These are phyloP conservation scores for Sedum album DNA, from an alignment of 164 flowering plant species.

Conservation along the genomic window DNA sequence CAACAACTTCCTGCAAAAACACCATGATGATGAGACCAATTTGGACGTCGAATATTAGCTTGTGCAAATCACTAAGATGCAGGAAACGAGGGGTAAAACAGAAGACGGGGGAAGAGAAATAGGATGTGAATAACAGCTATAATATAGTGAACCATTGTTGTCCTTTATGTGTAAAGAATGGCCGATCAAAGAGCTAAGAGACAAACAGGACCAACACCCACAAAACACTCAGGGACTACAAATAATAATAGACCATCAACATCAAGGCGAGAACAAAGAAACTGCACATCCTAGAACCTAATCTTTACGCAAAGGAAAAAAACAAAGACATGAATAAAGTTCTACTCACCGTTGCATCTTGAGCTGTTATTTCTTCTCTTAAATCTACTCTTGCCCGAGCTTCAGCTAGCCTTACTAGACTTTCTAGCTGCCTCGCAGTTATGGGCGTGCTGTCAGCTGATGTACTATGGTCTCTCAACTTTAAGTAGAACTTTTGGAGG, in stretches of 20 bases:
- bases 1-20: constrained; percentile 82
- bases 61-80: not conserved
- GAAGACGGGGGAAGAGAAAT: too few species aligned
- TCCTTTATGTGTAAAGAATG: too few species aligned
- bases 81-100: too few species aligned
- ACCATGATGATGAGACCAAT: not conserved
- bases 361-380: constrained; percentile 82
- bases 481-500: constrained; percentile 76
- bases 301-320: not conserved
- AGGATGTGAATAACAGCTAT: too few species aligned
- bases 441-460: constrained; percentile 95
- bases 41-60: not conserved
- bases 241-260: too few species aligned
- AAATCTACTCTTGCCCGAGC: constrained; percentile 94
- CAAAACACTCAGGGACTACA: too few species aligned
- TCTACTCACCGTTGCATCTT: constrained; percentile 77
- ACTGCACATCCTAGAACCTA: not conserved
- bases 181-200: too few species aligned
- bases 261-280: too few species aligned
- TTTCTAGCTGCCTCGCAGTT: constrained; percentile 96
- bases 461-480: constrained; percentile 67
- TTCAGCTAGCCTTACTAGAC: constrained; percentile 89
- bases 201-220: too few species aligned
- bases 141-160: too few species aligned
- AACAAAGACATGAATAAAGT: not conserved